These are phyloP conservation scores for Phytopythium helicoides DNA, from an alignment of 352 stramenopile genomes.

Conservation along the genomic window DNA sequence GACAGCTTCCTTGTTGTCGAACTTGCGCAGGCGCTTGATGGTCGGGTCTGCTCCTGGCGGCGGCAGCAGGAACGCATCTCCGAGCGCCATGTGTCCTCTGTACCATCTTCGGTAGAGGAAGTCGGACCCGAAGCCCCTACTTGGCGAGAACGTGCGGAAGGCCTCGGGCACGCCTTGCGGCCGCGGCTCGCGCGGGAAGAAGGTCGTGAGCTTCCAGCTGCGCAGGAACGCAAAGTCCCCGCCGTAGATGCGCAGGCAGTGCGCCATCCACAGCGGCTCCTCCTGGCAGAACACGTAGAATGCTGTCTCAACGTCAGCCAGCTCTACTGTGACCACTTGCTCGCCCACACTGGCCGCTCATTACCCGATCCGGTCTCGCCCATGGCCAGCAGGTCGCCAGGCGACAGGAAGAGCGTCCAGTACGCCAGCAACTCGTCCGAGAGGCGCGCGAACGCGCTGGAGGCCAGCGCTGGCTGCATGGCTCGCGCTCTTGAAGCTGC, in stretches of 20 bases:
- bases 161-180: constrained; percentile 17
- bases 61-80: constrained; percentile 42
- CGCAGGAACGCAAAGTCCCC: constrained; percentile 63
- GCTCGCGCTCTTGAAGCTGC: constrained; percentile 44
- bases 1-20: constrained; percentile 56
- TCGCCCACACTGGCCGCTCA: no score
- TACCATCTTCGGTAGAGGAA: constrained; percentile 88
- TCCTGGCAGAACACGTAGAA: constrained; percentile 82
- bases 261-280: constrained; percentile 81
- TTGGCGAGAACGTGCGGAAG: constrained; percentile 7
- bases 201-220: constrained; percentile 80
- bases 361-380: constrained; percentile 70
- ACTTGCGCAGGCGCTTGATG: constrained; percentile 45
- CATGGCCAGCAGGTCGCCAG: constrained; percentile 56
- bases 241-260: constrained; percentile 66
- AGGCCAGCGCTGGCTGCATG: constrained; percentile 52
- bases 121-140: constrained; percentile 62
- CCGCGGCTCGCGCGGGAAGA: constrained; percentile 57
- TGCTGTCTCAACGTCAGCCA: not conserved
- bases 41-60: constrained; percentile 39
- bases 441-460: constrained; percentile 56
- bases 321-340: no score
- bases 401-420: constrained; percentile 67
- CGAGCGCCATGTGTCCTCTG: constrained; percentile 74
- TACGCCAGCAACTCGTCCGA: constrained; percentile 82